A percentile compares a stretch with the other conserved stretches of the same genome.
phyloP scores from a whole-genome alignment of 2,329 filamentous ascomycete genomes.

The Pseudocercospora musae region DNA sequence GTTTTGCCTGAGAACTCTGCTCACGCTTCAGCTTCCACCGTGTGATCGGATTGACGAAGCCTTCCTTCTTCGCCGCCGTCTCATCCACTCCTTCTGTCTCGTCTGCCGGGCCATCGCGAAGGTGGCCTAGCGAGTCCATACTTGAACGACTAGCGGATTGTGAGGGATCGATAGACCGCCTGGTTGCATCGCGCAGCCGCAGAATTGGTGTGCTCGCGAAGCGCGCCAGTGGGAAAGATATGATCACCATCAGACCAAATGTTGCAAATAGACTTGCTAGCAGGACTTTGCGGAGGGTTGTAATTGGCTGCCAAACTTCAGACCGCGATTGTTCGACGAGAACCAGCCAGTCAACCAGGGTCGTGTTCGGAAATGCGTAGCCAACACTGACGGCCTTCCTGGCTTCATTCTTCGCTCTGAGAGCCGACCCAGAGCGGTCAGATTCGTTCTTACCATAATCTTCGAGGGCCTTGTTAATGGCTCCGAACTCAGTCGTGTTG shows the following conservation, averaged over 20 bases:
- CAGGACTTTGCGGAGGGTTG: conserved; percentile 72
- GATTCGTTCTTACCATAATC: conserved; percentile 41
- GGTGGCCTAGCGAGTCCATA: conserved; percentile 32
- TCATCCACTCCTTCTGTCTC: conserved; percentile 35
- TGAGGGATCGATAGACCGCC: conserved; percentile 66
- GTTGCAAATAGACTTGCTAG: conserved; percentile 83
- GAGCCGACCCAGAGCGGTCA: conserved; percentile 61
- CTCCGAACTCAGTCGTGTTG: conserved; percentile 59
- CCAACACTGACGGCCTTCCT: conserved; percentile 70
- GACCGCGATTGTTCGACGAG: conserved; percentile 70
- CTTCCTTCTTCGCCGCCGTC: conserved; percentile 44
- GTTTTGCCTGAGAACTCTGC: conserved; percentile 30
- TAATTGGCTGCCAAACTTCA: conserved; percentile 75
- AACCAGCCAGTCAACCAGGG: conserved; percentile 76
- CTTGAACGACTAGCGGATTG: conserved; percentile 47
- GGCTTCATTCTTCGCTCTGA: conserved; percentile 69
- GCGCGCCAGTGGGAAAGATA: conserved; percentile 77
- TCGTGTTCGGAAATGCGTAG: conserved; percentile 65
- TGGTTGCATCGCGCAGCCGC: conserved; percentile 70
- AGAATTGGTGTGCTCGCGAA: conserved; percentile 77
- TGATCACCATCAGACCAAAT: conserved; percentile 63
- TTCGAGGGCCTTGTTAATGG: conserved; percentile 57
- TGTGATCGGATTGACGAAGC: conserved; percentile 39
- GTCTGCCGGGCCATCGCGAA: conserved; percentile 31
- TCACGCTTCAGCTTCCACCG: conserved; percentile 28